Conservation (phyloP, 164 flowering plant genomes). For the Liquidambar formosana region DNA sequence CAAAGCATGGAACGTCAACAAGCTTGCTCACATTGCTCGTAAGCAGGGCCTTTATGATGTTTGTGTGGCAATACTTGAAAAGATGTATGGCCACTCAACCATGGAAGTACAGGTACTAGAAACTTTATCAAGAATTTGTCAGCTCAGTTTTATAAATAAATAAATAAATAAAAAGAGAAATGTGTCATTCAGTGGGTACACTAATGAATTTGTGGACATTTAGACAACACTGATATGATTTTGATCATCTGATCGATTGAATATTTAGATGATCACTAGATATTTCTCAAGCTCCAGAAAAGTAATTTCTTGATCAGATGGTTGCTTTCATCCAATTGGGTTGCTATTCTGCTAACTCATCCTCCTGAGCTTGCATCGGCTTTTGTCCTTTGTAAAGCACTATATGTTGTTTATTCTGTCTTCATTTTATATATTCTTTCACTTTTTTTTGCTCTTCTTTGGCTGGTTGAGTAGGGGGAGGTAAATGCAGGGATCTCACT, state of each 20-base stretch:
- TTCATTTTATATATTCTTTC: neutral
- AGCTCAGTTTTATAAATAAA: too few relatives aligned
- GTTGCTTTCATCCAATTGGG: too few relatives aligned
- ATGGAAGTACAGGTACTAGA: constrained; percentile 98
- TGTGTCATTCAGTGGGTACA: neutral
- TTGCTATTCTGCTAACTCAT: too few relatives aligned
- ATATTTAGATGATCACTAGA: neutral
- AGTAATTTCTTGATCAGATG: neutral
- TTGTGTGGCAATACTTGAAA: constrained; percentile 91
- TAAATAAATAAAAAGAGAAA: too few relatives aligned
- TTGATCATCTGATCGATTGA: neutral
- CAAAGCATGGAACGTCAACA: constrained; percentile 99
- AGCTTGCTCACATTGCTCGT: constrained; percentile 91
- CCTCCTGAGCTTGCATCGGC: neutral
- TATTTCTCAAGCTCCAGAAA: neutral
- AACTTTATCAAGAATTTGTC: neutral
- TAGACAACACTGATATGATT: neutral
- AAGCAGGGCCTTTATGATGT: constrained; percentile 95
- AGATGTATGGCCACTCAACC: constrained; percentile 96
- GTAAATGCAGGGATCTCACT: neutral
- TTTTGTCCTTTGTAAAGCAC: neutral
- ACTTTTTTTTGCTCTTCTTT: neutral
- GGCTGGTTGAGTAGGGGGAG: neutral
- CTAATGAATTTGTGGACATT: neutral
- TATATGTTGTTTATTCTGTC: neutral